Evolutionary conservation across 306 rosid species (phyloP), one percentile per base, ranked within the genome.

Genomic region (Hylodesmum podocarpum): DNA sequence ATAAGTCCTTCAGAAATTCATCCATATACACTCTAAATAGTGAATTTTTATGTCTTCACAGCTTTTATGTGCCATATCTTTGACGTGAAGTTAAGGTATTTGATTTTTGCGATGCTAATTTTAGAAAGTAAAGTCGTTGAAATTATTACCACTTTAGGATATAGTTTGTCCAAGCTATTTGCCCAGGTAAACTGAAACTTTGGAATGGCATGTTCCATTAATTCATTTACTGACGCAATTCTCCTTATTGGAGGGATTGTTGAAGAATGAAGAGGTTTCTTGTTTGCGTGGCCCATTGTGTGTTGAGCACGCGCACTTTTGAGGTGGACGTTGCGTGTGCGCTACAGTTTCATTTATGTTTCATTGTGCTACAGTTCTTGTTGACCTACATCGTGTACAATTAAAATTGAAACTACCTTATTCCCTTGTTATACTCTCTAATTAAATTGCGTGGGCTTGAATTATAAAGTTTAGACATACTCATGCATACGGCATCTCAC

Each of bases 281-380:
- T 50, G 37, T 33, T 14, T 6, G 5, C 29, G 46, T 31, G 79
- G 46, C 71, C 62, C 53, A 33, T 47, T 22, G 27, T 50, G 37
- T 49, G 43, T 76, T 34, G 5, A 64, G 66, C 80, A 77, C 75
- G 25, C 59, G 75, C 68, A 27, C 67, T 18, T 69, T 7, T 15
- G 7, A 27, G 53, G 40, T 58, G 51, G 49, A 43, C 51, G 70
- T 78, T 55, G 62, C 82, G 77, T 69, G 75, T 58, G 63, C 64
- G 77, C 71, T 3, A 40, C 21, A 13, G 0, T 57, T 78, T 34
- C 58, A 28, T 40, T 66, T 28, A 18, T 66, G 67, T n/a, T 37
- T 22, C 12, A 59, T 25, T 53, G 39, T 31, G 12, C 73, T 22
- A 50, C 15, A 6, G 9, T 11, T 76, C 36, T 36, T 36, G 40